phyloP scores from a whole-genome alignment of 108 stramenopile genomes.

The Chaetoceros muelleri region DNA sequence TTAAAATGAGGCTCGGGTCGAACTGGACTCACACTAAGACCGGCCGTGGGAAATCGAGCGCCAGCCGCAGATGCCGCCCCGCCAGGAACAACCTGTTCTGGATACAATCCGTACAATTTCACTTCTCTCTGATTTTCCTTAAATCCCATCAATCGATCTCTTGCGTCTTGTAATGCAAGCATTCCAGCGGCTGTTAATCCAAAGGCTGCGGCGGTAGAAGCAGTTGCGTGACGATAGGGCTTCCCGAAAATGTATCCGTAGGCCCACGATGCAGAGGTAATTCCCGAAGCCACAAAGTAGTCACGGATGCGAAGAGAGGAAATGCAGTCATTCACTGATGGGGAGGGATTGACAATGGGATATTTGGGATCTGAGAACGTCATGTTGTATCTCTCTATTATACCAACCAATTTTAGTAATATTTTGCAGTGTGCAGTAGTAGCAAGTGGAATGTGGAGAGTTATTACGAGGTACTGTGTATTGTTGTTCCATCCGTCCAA shows the following conservation, averaged over 20 bases:
- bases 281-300: conserved; percentile 30
- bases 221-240: conserved; percentile 62
- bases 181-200: conserved; percentile 70
- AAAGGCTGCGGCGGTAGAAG: conserved; percentile 54
- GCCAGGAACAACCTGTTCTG: not conserved
- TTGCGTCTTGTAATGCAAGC: conserved; percentile 54
- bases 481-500: too few relatives aligned
- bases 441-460: too few relatives aligned
- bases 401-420: not conserved
- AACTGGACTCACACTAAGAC: too few relatives aligned
- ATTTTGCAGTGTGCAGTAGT: too few relatives aligned
- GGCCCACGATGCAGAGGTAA: conserved; percentile 52
- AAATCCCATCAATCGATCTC: conserved; percentile 58
- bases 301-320: conserved; percentile 49
- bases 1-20: too few relatives aligned
- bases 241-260: conserved; percentile 76
- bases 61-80: not conserved
- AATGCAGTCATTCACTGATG: conserved; percentile 71
- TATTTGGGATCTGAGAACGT: conserved; percentile 41
- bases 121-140: conserved; percentile 68
- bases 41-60: not conserved
- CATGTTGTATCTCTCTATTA: not conserved
- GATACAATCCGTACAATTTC: conserved; percentile 31
- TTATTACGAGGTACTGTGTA: too few relatives aligned
- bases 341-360: conserved; percentile 63